Conservation (phyloP, 2,329 filamentous ascomycete species). For the Aspergillus ochraceoroseus region DNA sequence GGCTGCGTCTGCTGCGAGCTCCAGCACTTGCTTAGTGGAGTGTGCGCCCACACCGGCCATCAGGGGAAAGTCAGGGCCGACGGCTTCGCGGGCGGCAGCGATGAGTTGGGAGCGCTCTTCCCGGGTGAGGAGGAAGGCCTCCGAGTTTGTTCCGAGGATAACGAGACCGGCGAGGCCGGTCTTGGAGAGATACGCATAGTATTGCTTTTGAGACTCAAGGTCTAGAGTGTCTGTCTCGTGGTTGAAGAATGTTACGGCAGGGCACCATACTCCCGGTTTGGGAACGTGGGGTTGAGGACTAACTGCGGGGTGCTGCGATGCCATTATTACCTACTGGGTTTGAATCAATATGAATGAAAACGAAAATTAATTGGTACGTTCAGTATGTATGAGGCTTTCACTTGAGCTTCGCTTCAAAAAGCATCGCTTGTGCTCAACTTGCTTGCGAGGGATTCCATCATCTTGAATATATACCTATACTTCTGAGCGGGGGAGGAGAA, state of each 20-base stretch:
- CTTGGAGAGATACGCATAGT: slow-evolving; percentile 50
- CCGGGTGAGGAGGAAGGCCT: slow-evolving; percentile 55
- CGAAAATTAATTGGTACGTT: too few relatives aligned
- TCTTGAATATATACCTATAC: slow-evolving; percentile 1
- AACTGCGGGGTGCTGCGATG: slow-evolving; percentile 12
- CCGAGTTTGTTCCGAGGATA: slow-evolving; percentile 54
- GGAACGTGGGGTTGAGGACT: slow-evolving; percentile 21
- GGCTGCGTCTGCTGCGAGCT: slow-evolving; percentile 56
- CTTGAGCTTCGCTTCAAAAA: too few relatives aligned
- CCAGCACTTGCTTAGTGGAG: slow-evolving; percentile 59
- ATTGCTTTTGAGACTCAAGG: slow-evolving; percentile 47
- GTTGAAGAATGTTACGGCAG: slow-evolving; percentile 54
- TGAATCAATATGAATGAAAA: not conserved
- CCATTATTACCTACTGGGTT: slow-evolving; percentile 11
- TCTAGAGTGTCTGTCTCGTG: slow-evolving; percentile 48
- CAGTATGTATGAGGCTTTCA: too few relatives aligned
- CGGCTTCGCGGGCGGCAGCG: slow-evolving; percentile 51
- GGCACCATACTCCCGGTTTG: slow-evolving; percentile 47
- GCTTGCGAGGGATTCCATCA: too few relatives aligned
- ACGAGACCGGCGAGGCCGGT: slow-evolving; percentile 52
- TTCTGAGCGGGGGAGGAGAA: slow-evolving; percentile 2
- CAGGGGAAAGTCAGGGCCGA: slow-evolving; percentile 52
- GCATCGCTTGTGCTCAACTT: too few relatives aligned
- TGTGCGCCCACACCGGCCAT: slow-evolving; percentile 62
- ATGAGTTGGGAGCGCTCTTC: slow-evolving; percentile 57